A percentile compares a stretch with the other conserved stretches of the same genome.
phyloP scores from a whole-genome alignment of 2,329 filamentous ascomycete genomes.

The Aureobasidium sp. region DNA sequence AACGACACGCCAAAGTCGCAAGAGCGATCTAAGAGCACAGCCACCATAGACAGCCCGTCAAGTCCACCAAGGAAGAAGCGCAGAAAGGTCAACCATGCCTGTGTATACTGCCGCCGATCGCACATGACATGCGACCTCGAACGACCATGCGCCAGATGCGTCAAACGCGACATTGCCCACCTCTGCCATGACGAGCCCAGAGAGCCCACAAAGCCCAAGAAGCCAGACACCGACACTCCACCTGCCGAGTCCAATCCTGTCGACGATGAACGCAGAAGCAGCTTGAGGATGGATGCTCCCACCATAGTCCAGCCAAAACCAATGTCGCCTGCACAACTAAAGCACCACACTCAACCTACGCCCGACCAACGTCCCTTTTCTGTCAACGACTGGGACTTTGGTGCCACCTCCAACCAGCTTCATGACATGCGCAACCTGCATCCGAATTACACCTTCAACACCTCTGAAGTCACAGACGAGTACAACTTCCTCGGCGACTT shows the following conservation, averaged over 20 bases:
- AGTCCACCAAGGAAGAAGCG: slow-evolving; percentile 48
- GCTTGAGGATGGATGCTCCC: slow-evolving; percentile 37
- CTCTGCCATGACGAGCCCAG: slow-evolving; percentile 98
- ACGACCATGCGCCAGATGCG: slow-evolving; percentile 96
- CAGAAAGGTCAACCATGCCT: slow-evolving; percentile 62
- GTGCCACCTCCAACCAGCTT: slow-evolving; percentile 73
- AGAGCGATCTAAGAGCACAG: slow-evolving; percentile 17
- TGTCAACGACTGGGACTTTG: slow-evolving; percentile 77
- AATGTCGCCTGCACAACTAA: slow-evolving; percentile 72
- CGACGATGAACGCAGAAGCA: slow-evolving; percentile 11
- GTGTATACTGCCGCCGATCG: slow-evolving; percentile 60
- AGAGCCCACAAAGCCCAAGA: slow-evolving; percentile 73
- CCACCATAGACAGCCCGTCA: slow-evolving; percentile 7
- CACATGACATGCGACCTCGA: slow-evolving; percentile 69
- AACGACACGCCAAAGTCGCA: slow-evolving; percentile 7
- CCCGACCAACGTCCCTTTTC: slow-evolving; percentile 58
- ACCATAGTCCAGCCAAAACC: slow-evolving; percentile 78
- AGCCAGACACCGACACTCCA: slow-evolving; percentile 10
- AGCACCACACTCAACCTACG: slow-evolving; percentile 61
- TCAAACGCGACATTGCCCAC: slow-evolving; percentile 99
- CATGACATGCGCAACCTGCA: slow-evolving; percentile 97
- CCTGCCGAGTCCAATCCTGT: background rate
- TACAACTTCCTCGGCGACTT: slow-evolving; percentile 98
- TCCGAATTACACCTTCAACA: slow-evolving; percentile 94
- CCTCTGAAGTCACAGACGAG: slow-evolving; percentile 95